Evolutionary conservation across 1,284 basidiomycete genomes (phyloP).

Genomic region (Abortiporus biennis): DNA sequence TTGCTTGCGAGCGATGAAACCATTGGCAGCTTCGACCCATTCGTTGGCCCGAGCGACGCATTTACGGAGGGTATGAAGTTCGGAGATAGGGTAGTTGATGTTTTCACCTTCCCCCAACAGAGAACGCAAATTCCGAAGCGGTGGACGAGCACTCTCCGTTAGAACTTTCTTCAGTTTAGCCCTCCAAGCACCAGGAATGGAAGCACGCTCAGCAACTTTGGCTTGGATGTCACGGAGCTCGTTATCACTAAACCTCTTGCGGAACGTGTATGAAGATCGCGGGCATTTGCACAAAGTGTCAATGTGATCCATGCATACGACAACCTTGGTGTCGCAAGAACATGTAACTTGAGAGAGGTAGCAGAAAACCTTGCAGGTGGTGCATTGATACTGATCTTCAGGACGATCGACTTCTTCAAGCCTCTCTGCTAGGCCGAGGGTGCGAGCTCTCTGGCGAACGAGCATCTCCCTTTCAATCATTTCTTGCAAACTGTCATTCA

Average conservation of each 20-base stretch:
- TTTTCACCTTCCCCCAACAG: slow-evolving; percentile 84
- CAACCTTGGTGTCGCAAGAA: slow-evolving; percentile 68
- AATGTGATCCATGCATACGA: slow-evolving; percentile 86
- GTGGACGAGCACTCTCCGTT: slow-evolving; percentile 61
- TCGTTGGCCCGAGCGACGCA: slow-evolving; percentile 79
- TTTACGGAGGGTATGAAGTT: slow-evolving; percentile 67
- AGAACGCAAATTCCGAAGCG: slow-evolving; percentile 70
- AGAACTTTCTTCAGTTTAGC: slow-evolving; percentile 66
- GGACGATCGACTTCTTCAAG: slow-evolving; percentile 77
- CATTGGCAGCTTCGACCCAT: slow-evolving; percentile 78
- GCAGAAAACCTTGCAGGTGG: slow-evolving; percentile 90
- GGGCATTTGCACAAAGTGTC: slow-evolving; percentile 72
- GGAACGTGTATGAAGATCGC: slow-evolving; percentile 55
- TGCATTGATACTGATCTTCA: slow-evolving; percentile 95
- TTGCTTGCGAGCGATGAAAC: slow-evolving; percentile 66
- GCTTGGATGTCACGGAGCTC: slow-evolving; percentile 66
- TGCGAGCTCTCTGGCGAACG: slow-evolving; percentile 58
- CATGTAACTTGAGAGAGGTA: slow-evolving; percentile 93
- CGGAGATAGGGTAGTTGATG: slow-evolving; percentile 70
- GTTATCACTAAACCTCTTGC: slow-evolving; percentile 79
- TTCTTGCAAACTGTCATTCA: slow-evolving; percentile 77
- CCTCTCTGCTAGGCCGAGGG: slow-evolving; percentile 56
- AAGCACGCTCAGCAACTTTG: slow-evolving; percentile 68
- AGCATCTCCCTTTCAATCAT: slow-evolving; percentile 86
- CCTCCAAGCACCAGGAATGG: slow-evolving; percentile 73